Evolutionary conservation across 2,329 filamentous ascomycete species (phyloP).

Genomic region (Pseudogymnoascus sp.): DNA sequence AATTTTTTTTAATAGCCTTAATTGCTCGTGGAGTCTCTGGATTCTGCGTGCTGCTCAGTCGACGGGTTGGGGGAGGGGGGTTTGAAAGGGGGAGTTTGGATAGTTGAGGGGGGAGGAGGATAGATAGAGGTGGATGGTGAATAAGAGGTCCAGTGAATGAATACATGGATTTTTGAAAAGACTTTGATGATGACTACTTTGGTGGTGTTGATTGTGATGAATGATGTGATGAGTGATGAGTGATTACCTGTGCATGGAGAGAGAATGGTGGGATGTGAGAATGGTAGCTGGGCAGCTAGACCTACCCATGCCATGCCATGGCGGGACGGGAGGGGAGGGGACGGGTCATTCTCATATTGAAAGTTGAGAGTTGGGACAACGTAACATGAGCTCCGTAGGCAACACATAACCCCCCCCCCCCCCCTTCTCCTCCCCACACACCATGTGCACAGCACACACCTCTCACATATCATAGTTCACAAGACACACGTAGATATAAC

Average conservation of each 20-base stretch:
- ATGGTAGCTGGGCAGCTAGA: background rate
- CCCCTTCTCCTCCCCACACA: too few species aligned
- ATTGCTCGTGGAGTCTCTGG: background rate
- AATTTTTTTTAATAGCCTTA: background rate
- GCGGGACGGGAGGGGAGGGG: too few species aligned
- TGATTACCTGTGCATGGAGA: background rate
- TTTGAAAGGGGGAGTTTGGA: background rate
- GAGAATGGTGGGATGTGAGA: background rate
- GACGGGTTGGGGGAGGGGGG: background rate
- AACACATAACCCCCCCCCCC: too few species aligned
- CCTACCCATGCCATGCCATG: too few species aligned
- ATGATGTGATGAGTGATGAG: background rate
- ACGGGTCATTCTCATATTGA: background rate
- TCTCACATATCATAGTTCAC: too few species aligned
- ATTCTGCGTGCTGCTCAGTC: background rate
- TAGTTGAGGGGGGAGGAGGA: background rate
- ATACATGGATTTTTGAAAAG: background rate
- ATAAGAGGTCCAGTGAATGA: background rate
- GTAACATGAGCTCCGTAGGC: too few species aligned
- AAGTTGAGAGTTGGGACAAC: too few species aligned
- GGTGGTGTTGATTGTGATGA: background rate
- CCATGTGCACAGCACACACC: too few species aligned
- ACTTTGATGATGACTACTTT: background rate
- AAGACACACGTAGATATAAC: background rate
- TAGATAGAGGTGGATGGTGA: background rate